Conservation (phyloP, 139 green algal genomes). For the Bryopsis sp. region DNA sequence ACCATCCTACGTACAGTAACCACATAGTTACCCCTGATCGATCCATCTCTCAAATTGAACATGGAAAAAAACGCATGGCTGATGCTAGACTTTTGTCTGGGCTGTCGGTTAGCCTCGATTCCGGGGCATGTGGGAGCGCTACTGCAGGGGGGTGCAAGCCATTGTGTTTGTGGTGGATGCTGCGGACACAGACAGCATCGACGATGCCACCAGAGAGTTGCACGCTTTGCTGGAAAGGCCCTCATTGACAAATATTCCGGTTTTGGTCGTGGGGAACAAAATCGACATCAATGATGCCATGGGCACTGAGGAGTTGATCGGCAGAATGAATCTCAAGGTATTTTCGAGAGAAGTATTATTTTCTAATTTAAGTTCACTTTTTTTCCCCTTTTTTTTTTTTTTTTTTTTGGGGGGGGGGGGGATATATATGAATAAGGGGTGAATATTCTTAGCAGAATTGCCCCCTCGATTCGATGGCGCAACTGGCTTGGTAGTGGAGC, state of each 20-base stretch:
- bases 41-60: too few relatives aligned
- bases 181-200: conserved; percentile 72
- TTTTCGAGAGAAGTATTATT: neutral
- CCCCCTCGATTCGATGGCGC: too few relatives aligned
- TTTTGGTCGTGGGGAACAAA: conserved; percentile 99
- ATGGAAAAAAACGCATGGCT: neutral
- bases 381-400: neutral
- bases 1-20: too few relatives aligned
- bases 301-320: conserved; percentile 58
- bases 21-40: too few relatives aligned
- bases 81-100: neutral
- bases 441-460: neutral
- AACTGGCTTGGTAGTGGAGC: too few relatives aligned
- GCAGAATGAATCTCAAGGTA: conserved; percentile 71
- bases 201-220: conserved; percentile 46
- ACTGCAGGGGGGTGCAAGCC: conserved; percentile 91
- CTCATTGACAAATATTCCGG: conserved; percentile 66
- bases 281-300: conserved; percentile 84
- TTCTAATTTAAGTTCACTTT: conserved; percentile 7
- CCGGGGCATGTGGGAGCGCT: conserved; percentile 95
- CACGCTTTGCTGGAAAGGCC: conserved; percentile 59
- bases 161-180: conserved; percentile 97
- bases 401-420: too few relatives aligned
- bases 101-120: conserved; percentile 72
- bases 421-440: conserved; percentile 1